Conservation (phyloP, 371 early-diverging fungal genomes). For the Gilbertella persicaria region DNA sequence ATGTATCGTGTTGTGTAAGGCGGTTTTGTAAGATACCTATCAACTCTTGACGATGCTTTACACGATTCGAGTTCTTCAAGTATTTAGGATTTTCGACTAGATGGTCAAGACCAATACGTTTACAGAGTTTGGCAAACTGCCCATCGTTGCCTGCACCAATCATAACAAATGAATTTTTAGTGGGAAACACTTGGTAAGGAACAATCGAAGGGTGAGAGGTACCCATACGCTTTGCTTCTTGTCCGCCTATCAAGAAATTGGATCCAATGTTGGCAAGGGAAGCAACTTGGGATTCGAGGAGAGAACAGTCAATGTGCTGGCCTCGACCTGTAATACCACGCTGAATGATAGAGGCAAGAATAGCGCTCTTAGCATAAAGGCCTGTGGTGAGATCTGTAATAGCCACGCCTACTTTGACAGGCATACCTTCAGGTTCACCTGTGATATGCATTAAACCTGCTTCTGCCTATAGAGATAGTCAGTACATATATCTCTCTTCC, state of each 20-base stretch:
- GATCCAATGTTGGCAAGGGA: conserved; percentile 88
- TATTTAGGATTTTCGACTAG: conserved; percentile 56
- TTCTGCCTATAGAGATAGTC: conserved; percentile 57
- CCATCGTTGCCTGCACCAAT: conserved; percentile 89
- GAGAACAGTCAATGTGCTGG: conserved; percentile 84
- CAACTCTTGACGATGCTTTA: conserved; percentile 69
- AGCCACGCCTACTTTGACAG: conserved; percentile 95
- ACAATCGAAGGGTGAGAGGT: conserved; percentile 90
- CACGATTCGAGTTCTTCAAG: conserved; percentile 71
- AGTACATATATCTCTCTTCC: not conserved
- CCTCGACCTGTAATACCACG: conserved; percentile 69
- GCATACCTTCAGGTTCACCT: conserved; percentile 78
- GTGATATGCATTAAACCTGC: conserved; percentile 96
- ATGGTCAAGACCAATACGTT: conserved; percentile 50
- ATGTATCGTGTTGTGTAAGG: conserved; percentile 53
- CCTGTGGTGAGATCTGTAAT: conserved; percentile 89
- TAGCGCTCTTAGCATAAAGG: conserved; percentile 85
- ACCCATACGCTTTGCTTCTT: conserved; percentile 84
- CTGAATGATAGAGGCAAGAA: conserved; percentile 83
- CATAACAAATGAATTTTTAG: conserved; percentile 83
- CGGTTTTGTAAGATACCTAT: conserved; percentile 55
- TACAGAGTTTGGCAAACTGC: conserved; percentile 74
- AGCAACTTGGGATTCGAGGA: conserved; percentile 87
- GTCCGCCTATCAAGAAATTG: conserved; percentile 80
- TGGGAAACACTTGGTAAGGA: conserved; percentile 87